These are phyloP conservation scores for Coemansia interrupta DNA, from an alignment of 192 early-diverging fungal genomes.

Conservation along the genomic window DNA sequence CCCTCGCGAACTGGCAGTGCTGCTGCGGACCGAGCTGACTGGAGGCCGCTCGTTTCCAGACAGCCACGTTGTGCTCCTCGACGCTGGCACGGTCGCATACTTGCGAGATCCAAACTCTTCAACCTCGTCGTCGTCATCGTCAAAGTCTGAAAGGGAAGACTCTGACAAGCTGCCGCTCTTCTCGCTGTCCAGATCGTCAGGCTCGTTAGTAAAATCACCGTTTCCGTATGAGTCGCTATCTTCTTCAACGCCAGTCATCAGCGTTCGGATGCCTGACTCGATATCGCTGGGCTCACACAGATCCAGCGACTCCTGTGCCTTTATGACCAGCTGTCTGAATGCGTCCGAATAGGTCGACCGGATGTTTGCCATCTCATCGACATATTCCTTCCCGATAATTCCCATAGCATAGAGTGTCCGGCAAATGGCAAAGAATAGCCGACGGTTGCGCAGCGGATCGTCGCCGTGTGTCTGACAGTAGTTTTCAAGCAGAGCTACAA, in stretches of 20 bases:
- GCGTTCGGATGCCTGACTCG: constrained; percentile 31
- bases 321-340: constrained; percentile 77
- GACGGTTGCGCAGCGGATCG: constrained; percentile 75
- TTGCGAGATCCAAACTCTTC: constrained; percentile 8
- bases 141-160: constrained; percentile 14
- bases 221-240: constrained; percentile 17
- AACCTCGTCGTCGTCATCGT: constrained; percentile 15
- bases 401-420: constrained; percentile 83
- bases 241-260: constrained; percentile 30
- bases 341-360: constrained; percentile 81
- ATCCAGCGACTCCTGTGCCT: constrained; percentile 62
- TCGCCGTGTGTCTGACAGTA: constrained; percentile 88
- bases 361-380: constrained; percentile 82
- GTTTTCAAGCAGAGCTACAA: constrained; percentile 87
- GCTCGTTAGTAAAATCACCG: not conserved
- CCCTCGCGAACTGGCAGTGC: not conserved
- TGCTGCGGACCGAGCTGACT: constrained; percentile 1
- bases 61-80: not conserved
- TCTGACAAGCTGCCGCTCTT: not conserved
- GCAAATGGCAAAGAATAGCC: constrained; percentile 85
- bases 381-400: constrained; percentile 67
- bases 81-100: constrained; percentile 10
- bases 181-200: not conserved
- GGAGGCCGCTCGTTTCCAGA: not conserved
- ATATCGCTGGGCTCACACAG: constrained; percentile 54